Conservation (phyloP, 1,139 yeast species). For the Candida gigantensis region DNA sequence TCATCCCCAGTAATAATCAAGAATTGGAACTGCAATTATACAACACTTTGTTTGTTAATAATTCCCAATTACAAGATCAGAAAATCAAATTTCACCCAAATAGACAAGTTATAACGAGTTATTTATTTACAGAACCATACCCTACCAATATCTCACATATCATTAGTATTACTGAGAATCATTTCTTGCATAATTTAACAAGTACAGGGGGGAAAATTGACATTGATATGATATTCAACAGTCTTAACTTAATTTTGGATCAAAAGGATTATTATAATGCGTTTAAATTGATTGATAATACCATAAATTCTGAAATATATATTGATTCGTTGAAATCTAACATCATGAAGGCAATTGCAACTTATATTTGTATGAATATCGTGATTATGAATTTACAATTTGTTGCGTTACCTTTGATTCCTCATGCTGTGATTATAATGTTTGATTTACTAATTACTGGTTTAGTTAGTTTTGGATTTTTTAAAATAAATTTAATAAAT, state of each 20-base stretch:
- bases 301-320: slow-evolving; percentile 19
- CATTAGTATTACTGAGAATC: slow-evolving; percentile 15
- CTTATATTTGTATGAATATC: background rate
- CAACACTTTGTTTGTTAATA: background rate
- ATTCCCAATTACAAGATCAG: too few relatives aligned
- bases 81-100: background rate
- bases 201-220: too few relatives aligned
- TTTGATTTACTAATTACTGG: slow-evolving; percentile 11
- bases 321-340: slow-evolving; percentile 4
- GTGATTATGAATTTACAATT: slow-evolving; percentile 4
- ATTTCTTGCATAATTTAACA: slow-evolving; percentile 13
- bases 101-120: slow-evolving; percentile 16
- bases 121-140: slow-evolving; percentile 23
- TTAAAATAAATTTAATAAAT: slow-evolving; percentile 18
- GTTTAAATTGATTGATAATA: slow-evolving; percentile 32
- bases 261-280: slow-evolving; percentile 37
- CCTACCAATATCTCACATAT: slow-evolving; percentile 22
- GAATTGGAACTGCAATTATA: background rate
- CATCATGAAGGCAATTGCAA: background rate
- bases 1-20: too few relatives aligned
- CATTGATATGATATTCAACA: slow-evolving; percentile 7
- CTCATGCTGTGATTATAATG: slow-evolving; percentile 13
- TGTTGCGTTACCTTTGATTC: slow-evolving; percentile 15
- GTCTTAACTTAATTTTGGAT: slow-evolving; percentile 24
- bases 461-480: slow-evolving; percentile 12